Base-by-base conservation (phyloP, 768 basidiomycete genomes). In the Podaxis mareebaensis region DNA sequence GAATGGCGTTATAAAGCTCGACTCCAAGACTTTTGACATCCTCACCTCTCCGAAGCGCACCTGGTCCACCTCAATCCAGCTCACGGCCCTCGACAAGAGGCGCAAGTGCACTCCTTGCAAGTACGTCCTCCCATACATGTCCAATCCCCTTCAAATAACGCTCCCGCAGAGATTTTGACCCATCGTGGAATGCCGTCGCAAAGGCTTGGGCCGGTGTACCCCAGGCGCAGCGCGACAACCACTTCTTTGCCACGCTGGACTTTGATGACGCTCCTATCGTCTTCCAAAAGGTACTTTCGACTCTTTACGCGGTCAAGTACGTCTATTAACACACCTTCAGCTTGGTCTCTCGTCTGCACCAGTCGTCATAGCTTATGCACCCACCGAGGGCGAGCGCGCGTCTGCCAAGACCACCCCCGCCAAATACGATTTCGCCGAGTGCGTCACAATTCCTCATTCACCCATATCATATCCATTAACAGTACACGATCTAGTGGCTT, bases 231-330 rank as follows among this genome's bases (percentile, higher is more conserved):
- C 84, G 89, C 46, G 83, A 93, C 73, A 78, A 81, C 60, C 96
- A 98, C 75, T 96, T 98, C 85, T 99, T 99, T 71, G 97, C 88
- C 8, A 89, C 88, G 12, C 74, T 94, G 33, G 97, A 99, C 75
- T 99, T 97, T 71, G 86, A 92, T 70, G 81, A 91, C 40, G 89
- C 85, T 7, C 81, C 85, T 60, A 74, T 78, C 1, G 82, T 94
- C 49, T 99, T 96, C 79, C 88, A 92, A 77, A 87, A 86, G 81
- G 95, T 93, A 57, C 28, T 71, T 64, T 3, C 26, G 12, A 10
- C 49, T 24, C 24, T 22, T 28, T 24, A 4, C 13, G 5, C 22
- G 10, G 3, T 28, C 49, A 12, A 51, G 22, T 8, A 28, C 10
- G 8, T 24, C 12, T n/a, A 46, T 17, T 59, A 17, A 57, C 46